Conservation (phyloP, 2,329 filamentous ascomycete species). For the Rutstroemia sp. region DNA sequence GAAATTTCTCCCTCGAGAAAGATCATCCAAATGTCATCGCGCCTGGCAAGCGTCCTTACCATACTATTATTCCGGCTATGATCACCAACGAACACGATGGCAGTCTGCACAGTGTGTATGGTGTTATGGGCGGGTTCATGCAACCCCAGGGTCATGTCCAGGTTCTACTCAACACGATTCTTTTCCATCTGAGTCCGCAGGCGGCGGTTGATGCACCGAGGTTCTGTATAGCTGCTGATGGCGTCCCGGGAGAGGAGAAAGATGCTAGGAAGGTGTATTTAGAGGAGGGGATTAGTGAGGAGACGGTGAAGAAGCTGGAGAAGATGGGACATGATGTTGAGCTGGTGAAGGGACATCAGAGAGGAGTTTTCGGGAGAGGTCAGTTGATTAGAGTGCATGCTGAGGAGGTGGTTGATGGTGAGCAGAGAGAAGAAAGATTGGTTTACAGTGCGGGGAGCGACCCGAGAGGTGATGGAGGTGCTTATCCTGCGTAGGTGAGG, state of each 20-base stretch:
- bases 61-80: slow-evolving; percentile 94
- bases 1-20: slow-evolving; percentile 68
- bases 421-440: slow-evolving; percentile 57
- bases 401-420: slow-evolving; percentile 47
- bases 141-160: slow-evolving; percentile 96
- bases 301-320: slow-evolving; percentile 59
- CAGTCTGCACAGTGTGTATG: slow-evolving; percentile 76
- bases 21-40: slow-evolving; percentile 74
- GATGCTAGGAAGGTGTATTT: slow-evolving; percentile 57
- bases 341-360: slow-evolving; percentile 56
- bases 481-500: slow-evolving; percentile 39
- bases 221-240: slow-evolving; percentile 72
- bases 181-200: slow-evolving; percentile 76
- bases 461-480: slow-evolving; percentile 71
- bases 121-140: slow-evolving; percentile 98
- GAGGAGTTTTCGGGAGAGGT: slow-evolving; percentile 73
- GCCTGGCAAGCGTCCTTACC: slow-evolving; percentile 84
- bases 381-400: slow-evolving; percentile 76
- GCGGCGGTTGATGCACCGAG: slow-evolving; percentile 83
- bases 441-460: slow-evolving; percentile 91
- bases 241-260: slow-evolving; percentile 54
- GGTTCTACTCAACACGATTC: slow-evolving; percentile 80
- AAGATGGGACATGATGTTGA: slow-evolving; percentile 66
- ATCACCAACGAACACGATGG: slow-evolving; percentile 71
- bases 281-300: slow-evolving; percentile 71